These are phyloP conservation scores for Boletus rex-veris DNA, from an alignment of 768 basidiomycete genomes.

Conservation along the genomic window DNA sequence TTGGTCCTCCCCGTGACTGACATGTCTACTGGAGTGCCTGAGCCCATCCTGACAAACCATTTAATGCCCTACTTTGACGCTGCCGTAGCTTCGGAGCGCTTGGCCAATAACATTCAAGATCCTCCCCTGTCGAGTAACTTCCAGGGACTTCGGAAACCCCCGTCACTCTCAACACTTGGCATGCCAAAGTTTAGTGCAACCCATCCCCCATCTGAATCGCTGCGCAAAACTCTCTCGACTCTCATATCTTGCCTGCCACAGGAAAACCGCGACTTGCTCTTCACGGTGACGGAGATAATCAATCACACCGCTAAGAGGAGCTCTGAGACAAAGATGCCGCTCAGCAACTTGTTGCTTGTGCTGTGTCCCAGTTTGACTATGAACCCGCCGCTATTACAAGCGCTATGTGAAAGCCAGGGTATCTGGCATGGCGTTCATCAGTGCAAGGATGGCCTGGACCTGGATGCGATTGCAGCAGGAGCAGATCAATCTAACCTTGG, in stretches of 20 bases:
- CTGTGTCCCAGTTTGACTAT: constrained; percentile 86
- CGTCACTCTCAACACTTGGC: constrained; percentile 75
- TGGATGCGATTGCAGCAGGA: constrained; percentile 1
- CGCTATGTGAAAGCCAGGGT: constrained; percentile 65
- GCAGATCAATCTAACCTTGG: background rate
- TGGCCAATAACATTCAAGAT: constrained; percentile 27
- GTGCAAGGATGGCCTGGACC: constrained; percentile 3
- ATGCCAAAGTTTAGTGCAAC: constrained; percentile 63
- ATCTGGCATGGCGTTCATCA: constrained; percentile 51
- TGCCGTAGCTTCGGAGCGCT: constrained; percentile 57
- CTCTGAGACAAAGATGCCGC: constrained; percentile 85
- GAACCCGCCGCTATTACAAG: constrained; percentile 67
- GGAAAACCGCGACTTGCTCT: constrained; percentile 82
- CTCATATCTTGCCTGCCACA: constrained; percentile 67
- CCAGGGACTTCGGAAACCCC: constrained; percentile 61
- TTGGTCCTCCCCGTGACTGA: constrained; percentile 1
- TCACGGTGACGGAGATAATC: constrained; percentile 79
- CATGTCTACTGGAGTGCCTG: constrained; percentile 61
- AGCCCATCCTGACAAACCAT: constrained; percentile 73
- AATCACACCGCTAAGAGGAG: constrained; percentile 64
- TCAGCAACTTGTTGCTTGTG: constrained; percentile 83
- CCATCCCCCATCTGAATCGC: constrained; percentile 56
- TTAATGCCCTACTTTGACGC: constrained; percentile 77
- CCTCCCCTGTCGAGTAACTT: constrained; percentile 35
- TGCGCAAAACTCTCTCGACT: constrained; percentile 55